Evolutionary conservation across 805 yeast genomes (phyloP), one percentile per base, ranked within the genome.

Genomic region (Ogataea philodendri): DNA sequence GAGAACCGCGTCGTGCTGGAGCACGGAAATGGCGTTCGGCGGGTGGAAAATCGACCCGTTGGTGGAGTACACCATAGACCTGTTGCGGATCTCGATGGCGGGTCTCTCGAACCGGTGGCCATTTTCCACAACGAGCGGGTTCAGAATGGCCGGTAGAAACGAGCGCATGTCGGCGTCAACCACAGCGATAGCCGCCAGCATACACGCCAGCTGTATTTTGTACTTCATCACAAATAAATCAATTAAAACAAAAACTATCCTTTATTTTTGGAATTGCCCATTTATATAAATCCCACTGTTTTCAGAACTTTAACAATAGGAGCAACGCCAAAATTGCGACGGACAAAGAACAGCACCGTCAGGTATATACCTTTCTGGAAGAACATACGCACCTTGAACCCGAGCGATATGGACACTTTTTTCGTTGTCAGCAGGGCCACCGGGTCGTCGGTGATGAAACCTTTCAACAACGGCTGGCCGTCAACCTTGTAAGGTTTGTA

Each of bases 371-470:
- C 22, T 7, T 34, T 35, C 25, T 48, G 44, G 13, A 50, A 3
- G 37, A 46, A 51, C 14, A 32, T 26, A 11, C 27, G 22, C 4
- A 52, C 7, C 9, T 22, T 32, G 34, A 44, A 52, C 5, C 22
- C 19, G 23, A 27, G 26, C 4, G 33, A 11, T 10, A 30, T n/a
- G 7, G 15, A 15, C 8, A 31, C 25, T 16, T 30, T 26, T 5
- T 15, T 13, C 7, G 28, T 6, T 9, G 43, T 21, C 1, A 35
- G 26, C 14, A 46, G 22, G 4, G 34, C 20, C 2, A 26, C 18
- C 5, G 52, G 54, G 23, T 46, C 35, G 32, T 49, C 54, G 27
- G 59, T 37, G 26, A 48, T 35, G 15, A 48, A 25, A 7, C 52
- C 49, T n/a, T 21, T 27, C 17, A 45, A 29, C 22, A 15, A 4